These are phyloP conservation scores for Phytophthora uliginosa DNA, from an alignment of 352 stramenopile species.

Conservation along the genomic window DNA sequence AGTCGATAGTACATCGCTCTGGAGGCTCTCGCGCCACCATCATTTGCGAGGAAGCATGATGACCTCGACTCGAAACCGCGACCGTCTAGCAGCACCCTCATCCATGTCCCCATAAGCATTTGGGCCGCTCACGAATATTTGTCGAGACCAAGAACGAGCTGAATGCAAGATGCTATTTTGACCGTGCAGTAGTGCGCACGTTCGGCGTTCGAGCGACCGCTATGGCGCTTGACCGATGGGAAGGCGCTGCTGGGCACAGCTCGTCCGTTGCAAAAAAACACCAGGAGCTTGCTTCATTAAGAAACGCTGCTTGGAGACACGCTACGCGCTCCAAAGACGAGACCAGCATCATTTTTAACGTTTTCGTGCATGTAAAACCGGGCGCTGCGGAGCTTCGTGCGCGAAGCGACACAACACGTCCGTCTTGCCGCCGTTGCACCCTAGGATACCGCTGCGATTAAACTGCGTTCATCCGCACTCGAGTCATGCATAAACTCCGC, in stretches of 20 bases:
- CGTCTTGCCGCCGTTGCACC: conserved; percentile 9
- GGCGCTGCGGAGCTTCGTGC: background rate
- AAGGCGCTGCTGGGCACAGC: background rate
- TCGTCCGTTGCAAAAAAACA: conserved; percentile 12
- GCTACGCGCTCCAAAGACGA: conserved; percentile 23
- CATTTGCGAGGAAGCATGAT: conserved; percentile 12
- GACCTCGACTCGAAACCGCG: background rate
- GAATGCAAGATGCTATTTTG: background rate
- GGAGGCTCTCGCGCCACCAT: background rate
- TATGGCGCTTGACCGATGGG: conserved; percentile 2
- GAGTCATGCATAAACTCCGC: conserved; percentile 15
- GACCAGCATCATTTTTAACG: conserved; percentile 16
- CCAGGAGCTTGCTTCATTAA: conserved; percentile 7
- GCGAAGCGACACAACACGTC: conserved; percentile 5
- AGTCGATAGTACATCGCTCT: background rate
- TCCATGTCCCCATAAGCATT: conserved; percentile 1
- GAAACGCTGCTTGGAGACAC: conserved; percentile 23
- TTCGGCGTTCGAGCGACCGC: background rate
- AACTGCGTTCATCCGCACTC: conserved; percentile 5
- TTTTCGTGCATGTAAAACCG: conserved; percentile 11
- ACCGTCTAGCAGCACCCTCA: background rate
- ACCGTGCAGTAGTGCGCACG: background rate
- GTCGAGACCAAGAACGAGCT: background rate
- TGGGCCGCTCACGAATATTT: conserved; percentile 18
- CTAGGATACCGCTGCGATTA: conserved; percentile 10